phyloP scores from a whole-genome alignment of 345 rosid species.

The Trapa bicornis region DNA sequence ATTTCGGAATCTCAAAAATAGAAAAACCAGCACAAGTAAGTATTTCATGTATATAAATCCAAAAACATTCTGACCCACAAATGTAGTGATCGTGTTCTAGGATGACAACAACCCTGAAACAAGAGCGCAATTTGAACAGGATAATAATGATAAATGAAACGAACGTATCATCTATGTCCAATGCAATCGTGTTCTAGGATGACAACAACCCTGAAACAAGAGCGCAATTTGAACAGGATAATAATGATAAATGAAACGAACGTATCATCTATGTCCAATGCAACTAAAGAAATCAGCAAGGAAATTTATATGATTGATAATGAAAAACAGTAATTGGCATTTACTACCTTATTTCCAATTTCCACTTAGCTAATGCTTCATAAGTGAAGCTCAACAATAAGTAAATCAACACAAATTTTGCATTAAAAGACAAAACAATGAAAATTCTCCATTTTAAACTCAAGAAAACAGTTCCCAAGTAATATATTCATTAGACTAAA shows the following conservation, averaged over 20 bases:
- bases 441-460: background rate
- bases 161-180: background rate
- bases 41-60: constrained; percentile 1
- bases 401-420: background rate
- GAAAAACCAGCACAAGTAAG: constrained; percentile 5
- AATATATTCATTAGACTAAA: background rate
- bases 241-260: background rate
- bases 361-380: background rate
- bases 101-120: background rate
- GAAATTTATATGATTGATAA: background rate
- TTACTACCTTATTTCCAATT: background rate
- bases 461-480: background rate
- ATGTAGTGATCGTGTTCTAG: background rate
- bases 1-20: constrained; percentile 63
- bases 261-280: background rate
- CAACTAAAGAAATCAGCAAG: background rate
- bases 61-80: background rate
- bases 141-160: background rate
- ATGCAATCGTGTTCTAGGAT: background rate
- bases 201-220: no score
- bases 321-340: background rate
- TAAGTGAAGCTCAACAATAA: background rate
- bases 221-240: background rate
- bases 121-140: background rate
- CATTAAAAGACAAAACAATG: background rate